Evolutionary conservation across 805 yeast genomes (phyloP).

Genomic region (Kodamaea jinghongensis): DNA sequence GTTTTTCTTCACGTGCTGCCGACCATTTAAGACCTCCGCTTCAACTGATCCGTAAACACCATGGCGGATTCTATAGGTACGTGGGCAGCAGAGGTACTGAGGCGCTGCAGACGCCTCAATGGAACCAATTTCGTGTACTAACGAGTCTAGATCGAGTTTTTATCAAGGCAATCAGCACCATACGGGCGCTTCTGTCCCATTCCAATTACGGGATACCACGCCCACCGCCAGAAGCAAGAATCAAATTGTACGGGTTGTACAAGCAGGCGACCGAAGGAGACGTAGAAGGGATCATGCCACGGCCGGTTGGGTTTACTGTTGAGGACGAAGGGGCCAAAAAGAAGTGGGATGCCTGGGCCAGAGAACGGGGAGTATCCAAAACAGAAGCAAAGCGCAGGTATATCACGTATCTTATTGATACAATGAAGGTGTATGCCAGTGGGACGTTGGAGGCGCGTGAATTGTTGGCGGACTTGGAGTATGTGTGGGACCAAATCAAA

Average conservation of each 20-base stretch:
- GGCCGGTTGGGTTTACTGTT: conserved; percentile 58
- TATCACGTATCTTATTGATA: conserved; percentile 63
- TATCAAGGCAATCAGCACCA: conserved; percentile 77
- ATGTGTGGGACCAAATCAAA: conserved; percentile 70
- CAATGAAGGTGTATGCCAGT: conserved; percentile 68
- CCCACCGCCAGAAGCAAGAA: conserved; percentile 71
- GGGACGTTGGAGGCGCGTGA: conserved; percentile 67
- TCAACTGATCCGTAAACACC: neutral
- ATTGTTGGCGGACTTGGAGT: conserved; percentile 64
- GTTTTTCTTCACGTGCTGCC: conserved; percentile 5
- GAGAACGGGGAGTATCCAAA: conserved; percentile 62
- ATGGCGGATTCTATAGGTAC: conserved; percentile 53
- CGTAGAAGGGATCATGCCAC: conserved; percentile 62
- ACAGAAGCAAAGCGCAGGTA: conserved; percentile 75
- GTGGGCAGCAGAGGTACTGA: conserved; percentile 16
- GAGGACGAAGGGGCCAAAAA: conserved; percentile 67
- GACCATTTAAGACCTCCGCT: neutral
- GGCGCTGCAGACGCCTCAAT: too few relatives aligned
- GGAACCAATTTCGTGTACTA: conserved; percentile 12
- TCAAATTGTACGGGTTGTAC: conserved; percentile 73
- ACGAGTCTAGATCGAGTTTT: conserved; percentile 63
- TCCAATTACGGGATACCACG: conserved; percentile 65
- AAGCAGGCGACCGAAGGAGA: conserved; percentile 91
- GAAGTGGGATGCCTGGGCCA: conserved; percentile 86
- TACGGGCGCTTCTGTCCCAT: conserved; percentile 65